These are phyloP conservation scores for Hypomyces perniciosus DNA, from an alignment of 2,329 filamentous ascomycete genomes.

Conservation along the genomic window DNA sequence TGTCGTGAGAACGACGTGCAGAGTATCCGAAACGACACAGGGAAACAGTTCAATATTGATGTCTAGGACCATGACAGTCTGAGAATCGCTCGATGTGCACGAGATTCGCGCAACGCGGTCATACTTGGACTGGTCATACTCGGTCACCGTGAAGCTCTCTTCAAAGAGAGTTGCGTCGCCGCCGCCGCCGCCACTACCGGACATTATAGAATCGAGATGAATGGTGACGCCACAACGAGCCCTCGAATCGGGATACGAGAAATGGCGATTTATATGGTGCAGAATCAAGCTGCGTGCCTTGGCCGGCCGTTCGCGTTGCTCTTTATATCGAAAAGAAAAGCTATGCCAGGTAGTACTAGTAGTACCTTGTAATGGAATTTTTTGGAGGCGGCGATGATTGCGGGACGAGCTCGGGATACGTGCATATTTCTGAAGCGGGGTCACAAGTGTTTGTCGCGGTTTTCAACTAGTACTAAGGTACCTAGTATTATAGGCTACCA, in stretches of 20 bases:
- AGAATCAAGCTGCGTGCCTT: too few species aligned
- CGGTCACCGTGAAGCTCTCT: slow-evolving; percentile 78
- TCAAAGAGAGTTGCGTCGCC: slow-evolving; percentile 91
- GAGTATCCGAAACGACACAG: slow-evolving; percentile 62
- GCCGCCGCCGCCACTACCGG: slow-evolving; percentile 49
- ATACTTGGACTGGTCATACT: slow-evolving; percentile 80
- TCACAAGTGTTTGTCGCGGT: too few species aligned
- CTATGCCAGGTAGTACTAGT: not conserved
- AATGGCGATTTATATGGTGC: too few species aligned
- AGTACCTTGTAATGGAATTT: slow-evolving; percentile 13
- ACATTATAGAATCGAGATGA: slow-evolving; percentile 16
- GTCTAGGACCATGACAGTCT: slow-evolving; percentile 77
- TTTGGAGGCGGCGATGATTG: slow-evolving; percentile 5
- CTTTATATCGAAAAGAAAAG: too few species aligned
- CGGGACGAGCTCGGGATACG: slow-evolving; percentile 8
- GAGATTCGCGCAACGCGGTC: slow-evolving; percentile 86
- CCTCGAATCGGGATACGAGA: too few species aligned
- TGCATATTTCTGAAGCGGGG: slow-evolving; percentile 21
- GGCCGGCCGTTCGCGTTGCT: too few species aligned
- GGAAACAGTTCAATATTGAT: slow-evolving; percentile 93
- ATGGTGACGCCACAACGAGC: too few species aligned
- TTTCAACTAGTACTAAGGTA: too few species aligned
- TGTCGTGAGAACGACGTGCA: slow-evolving; percentile 77
- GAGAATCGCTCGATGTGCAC: slow-evolving; percentile 67
- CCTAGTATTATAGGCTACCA: too few species aligned